Base-by-base conservation (phyloP, 768 basidiomycete species). In the Russula earlei region DNA sequence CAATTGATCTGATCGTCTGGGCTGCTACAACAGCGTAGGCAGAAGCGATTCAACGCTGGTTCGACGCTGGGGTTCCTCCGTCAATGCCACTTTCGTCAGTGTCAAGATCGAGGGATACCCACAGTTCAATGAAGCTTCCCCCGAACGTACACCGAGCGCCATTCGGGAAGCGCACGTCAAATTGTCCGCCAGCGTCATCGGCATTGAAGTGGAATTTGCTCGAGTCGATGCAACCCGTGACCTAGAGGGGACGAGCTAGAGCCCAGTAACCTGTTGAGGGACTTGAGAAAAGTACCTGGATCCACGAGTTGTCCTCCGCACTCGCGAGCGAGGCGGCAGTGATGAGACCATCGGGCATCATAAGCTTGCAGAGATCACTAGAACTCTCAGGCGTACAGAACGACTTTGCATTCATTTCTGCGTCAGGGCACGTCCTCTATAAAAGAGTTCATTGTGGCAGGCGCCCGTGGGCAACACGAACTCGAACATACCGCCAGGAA, bases 71-170 rank as follows among this genome's bases (percentile, higher is more conserved):
- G 29, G n/a, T n/a, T n/a, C n/a, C 15, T 14, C 11, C 25, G 25
- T 37, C 36, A 45, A 25, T 38, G 52, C 33, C 19, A 12, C 11
- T n/a, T 31, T 29, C 24, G 12, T 24, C 27, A n/a, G n/a, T 24
- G 0, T 31, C 29, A 5, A 5, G 27, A 47, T 5, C 19, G 33
- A 20, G 4, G 37, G 36, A 17, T 14, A 66, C 76, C 61, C 55
- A 78, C 78, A 71, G 69, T 63, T 78, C 70, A 37, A 79, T 77
- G 56, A 79, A 79, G 54, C 77, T 79, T 37, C 77, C 77, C 40
- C 78, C 77, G 55, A 74, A 79, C 3, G 70, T 70, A 65, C 78
- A 79, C 47, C 76, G 74, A 20, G 78, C 77, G n/a, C 77, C 77
- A 48, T 79, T 73, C 1, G 77, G 78, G 61, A 72, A 79, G 22